Percentiles rank a stretch among this genome's conserved stretches.
Conservation (phyloP, 1,284 basidiomycete species). For the Boletus smithii region DNA sequence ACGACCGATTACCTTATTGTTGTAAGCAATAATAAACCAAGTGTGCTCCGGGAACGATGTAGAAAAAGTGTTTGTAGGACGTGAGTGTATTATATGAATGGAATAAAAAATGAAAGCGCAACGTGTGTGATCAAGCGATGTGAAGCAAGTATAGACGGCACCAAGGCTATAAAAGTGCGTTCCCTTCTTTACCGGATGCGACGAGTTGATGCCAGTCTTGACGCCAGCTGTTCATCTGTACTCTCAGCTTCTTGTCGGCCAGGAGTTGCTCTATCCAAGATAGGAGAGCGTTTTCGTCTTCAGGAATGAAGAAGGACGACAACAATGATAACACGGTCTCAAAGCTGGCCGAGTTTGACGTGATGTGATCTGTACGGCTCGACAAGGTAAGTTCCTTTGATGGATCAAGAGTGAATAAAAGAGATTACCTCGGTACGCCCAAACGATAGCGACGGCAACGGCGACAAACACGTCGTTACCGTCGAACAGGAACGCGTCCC, state of each 20-base stretch:
- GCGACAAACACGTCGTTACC: conserved; percentile 88
- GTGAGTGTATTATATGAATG: conserved; percentile 25
- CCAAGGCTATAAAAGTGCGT: conserved; percentile 55
- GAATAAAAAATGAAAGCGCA: conserved; percentile 23
- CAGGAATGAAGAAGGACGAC: conserved; percentile 88
- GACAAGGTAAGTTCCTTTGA: conserved; percentile 7
- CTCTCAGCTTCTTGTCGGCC: conserved; percentile 63
- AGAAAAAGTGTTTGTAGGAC: conserved; percentile 18
- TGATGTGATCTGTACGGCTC: conserved; percentile 66
- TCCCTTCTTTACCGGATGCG: conserved; percentile 57
- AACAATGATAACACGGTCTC: conserved; percentile 86
- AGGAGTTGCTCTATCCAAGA: conserved; percentile 78
- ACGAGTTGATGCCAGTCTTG: conserved; percentile 71
- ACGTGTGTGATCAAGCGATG: conserved; percentile 6
- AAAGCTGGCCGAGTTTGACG: conserved; percentile 75
- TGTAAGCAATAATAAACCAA: conserved; percentile 30
- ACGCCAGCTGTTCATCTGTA: conserved; percentile 70
- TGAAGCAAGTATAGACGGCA: conserved; percentile 4
- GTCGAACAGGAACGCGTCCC: conserved; percentile 92
- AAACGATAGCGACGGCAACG: conserved; percentile 84
- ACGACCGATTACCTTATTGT: conserved; percentile 25
- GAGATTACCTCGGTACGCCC: conserved; percentile 76
- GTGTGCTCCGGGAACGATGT: conserved; percentile 21
- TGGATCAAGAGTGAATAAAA: background rate
- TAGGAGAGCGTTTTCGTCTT: conserved; percentile 80